Evolutionary conservation across 1,139 yeast species (phyloP).

Genomic region (Trichomonascaceae sp.): DNA sequence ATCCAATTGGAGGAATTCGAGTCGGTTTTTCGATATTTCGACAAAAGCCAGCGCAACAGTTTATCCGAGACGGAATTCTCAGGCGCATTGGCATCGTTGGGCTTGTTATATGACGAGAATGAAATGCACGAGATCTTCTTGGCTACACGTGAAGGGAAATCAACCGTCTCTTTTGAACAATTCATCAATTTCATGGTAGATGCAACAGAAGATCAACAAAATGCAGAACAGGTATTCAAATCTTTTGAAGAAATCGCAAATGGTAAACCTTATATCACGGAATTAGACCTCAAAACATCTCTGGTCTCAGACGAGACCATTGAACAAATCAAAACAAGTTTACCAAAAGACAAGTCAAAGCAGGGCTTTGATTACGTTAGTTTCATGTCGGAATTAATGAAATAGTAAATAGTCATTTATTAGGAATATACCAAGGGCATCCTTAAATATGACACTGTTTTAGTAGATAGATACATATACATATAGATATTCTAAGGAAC

Average conservation of each 20-base stretch:
- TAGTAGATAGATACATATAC: no score
- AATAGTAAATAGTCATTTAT: neutral
- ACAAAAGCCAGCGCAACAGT: constrained; percentile 32
- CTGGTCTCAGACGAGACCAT: constrained; percentile 33
- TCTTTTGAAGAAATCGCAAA: constrained; percentile 37
- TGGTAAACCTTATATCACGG: constrained; percentile 37
- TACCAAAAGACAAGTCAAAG: constrained; percentile 27
- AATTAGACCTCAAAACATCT: constrained; percentile 36
- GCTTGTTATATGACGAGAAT: constrained; percentile 33
- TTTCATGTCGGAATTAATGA: constrained; percentile 24
- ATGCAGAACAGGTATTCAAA: constrained; percentile 36
- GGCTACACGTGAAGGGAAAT: constrained; percentile 26
- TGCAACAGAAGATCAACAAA: constrained; percentile 37
- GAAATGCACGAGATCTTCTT: constrained; percentile 36
- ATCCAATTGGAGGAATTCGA: constrained; percentile 40
- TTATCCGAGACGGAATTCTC: constrained; percentile 34
- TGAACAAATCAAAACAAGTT: constrained; percentile 27
- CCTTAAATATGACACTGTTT: neutral
- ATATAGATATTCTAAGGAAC: neutral
- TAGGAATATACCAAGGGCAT: neutral
- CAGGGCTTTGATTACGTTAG: constrained; percentile 31
- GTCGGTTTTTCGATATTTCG: constrained; percentile 38
- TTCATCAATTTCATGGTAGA: constrained; percentile 38
- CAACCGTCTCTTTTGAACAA: constrained; percentile 33
- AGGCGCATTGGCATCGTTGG: constrained; percentile 38